Conservation (phyloP, 495 filamentous ascomycete species). For the Echria macrotheca region DNA sequence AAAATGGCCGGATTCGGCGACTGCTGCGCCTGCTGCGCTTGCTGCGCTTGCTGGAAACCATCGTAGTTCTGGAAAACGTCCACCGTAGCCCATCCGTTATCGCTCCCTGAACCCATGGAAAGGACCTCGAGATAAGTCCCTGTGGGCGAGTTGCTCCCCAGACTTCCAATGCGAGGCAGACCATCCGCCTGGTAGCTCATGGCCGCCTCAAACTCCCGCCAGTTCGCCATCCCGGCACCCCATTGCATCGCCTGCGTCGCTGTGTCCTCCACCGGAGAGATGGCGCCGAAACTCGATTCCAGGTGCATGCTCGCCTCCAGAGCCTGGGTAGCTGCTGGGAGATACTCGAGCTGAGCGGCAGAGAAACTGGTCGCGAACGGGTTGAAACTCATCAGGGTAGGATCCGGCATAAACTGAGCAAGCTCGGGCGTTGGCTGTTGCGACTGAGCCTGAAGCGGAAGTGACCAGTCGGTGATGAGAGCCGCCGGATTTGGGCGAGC, state of each 20-base stretch:
- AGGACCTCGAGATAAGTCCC: constrained; percentile 78
- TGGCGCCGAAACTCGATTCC: constrained; percentile 54
- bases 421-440: constrained; percentile 47
- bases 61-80: constrained; percentile 52
- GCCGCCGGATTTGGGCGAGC: constrained; percentile 37
- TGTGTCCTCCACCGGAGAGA: constrained; percentile 58
- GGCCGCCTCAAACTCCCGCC: constrained; percentile 66
- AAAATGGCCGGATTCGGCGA: constrained; percentile 62
- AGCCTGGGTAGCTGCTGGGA: constrained; percentile 62
- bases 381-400: constrained; percentile 44
- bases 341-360: constrained; percentile 59
- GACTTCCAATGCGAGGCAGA: constrained; percentile 47
- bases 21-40: constrained; percentile 42
- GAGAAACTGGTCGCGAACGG: constrained; percentile 45
- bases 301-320: constrained; percentile 60
- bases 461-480: constrained; percentile 49
- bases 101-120: constrained; percentile 72
- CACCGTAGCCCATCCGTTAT: constrained; percentile 76
- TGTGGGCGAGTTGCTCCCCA: constrained; percentile 76
- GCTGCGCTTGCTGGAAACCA: constrained; percentile 42
- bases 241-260: constrained; percentile 61
- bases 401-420: constrained; percentile 47
- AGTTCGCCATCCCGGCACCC: constrained; percentile 53
- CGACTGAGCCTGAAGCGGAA: constrained; percentile 49
- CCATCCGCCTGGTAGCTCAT: constrained; percentile 50